Base-by-base conservation (phyloP, 2,329 filamentous ascomycete species). In the Bipolaris zeicola region DNA sequence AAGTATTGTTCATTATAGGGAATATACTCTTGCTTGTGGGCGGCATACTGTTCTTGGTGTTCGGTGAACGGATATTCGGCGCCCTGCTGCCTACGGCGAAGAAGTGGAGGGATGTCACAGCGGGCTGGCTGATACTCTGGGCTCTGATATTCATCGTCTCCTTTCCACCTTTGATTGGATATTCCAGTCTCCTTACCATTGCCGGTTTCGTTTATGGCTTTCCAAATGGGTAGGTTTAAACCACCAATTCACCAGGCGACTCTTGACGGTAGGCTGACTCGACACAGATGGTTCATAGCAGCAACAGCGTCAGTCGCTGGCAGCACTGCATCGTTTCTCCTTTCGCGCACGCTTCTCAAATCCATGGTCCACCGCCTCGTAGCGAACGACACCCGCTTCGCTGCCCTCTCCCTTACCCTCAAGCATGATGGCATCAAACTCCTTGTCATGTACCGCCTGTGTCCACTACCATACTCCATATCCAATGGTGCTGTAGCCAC, bases 401-500 rank as follows among this genome's bases (percentile, higher is more conserved):
- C 95, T 8, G 95, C 95, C 4, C 83, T 99, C 24, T 86, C 90
- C 20, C 84, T 97, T 68, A 95, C 95, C 6, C 81, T 99, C 60
- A 92, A 96, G 63, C 88, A 91, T 70, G 95, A 99, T 70, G 95
- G 95, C 0, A 77, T 99, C 49, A 90, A 92, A 68, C 87, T 98
- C 51, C 83, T 99, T 43, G 88, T 91, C 61, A 96, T 95, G 84
- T 95, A 99, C 66, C 86, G 95, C 28, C 84, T 98, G 62, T 98
- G 94, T 70, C 95, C 95, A 1, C 75, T 99, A 58, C 95, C 95
- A 13, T 99, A 96, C 75, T 95, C 90, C 50, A 81, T 98, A 65
- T 93, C 90, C 72, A 99, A 99, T 73, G 95, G 92, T 48, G 96
- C 96, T 58, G 86, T 99, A 52, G 92, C 92, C 28, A 98, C 95